A percentile compares a stretch with the other conserved stretches of the same genome.
These are phyloP conservation scores for Akanthomyces dipterigenus DNA, from an alignment of 2,329 filamentous ascomycete species.

Conservation along the genomic window DNA sequence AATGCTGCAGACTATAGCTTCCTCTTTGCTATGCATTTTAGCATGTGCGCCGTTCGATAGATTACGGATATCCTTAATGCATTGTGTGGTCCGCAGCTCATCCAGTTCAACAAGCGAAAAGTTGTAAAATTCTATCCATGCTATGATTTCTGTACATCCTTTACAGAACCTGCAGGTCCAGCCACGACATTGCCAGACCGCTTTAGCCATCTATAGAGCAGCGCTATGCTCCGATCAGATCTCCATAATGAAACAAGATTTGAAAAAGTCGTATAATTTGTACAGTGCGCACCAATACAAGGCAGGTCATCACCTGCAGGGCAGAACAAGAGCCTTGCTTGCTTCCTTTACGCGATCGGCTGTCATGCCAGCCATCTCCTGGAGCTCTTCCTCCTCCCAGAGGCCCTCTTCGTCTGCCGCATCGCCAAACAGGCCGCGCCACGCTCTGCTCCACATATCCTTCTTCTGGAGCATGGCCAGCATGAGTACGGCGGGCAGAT, in stretches of 20 bases:
- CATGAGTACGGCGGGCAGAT: constrained; percentile 82
- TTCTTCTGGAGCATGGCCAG: constrained; percentile 90
- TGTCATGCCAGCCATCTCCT: constrained; percentile 32
- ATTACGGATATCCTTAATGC: neutral
- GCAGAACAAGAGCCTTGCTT: constrained; percentile 8
- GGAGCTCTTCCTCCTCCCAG: constrained; percentile 50
- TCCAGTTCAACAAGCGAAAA: neutral
- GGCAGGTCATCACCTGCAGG: neutral
- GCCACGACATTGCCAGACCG: neutral
- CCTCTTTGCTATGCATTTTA: neutral
- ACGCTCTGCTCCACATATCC: constrained; percentile 81
- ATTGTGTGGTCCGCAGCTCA: neutral
- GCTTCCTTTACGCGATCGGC: constrained; percentile 20
- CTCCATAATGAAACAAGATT: constrained; percentile 19
- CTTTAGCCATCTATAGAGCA: neutral
- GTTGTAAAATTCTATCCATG: constrained; percentile 9
- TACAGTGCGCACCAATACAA: neutral
- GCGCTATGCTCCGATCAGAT: neutral
- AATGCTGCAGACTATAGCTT: neutral
- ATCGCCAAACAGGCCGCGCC: constrained; percentile 57
- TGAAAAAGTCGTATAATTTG: constrained; percentile 6
- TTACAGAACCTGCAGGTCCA: neutral
- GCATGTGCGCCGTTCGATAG: neutral
- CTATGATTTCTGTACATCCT: constrained; percentile 3
- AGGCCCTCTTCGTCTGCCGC: constrained; percentile 53